These are phyloP conservation scores for Aureobasidium sp. DNA, from an alignment of 2,329 filamentous ascomycete species.

Conservation along the genomic window DNA sequence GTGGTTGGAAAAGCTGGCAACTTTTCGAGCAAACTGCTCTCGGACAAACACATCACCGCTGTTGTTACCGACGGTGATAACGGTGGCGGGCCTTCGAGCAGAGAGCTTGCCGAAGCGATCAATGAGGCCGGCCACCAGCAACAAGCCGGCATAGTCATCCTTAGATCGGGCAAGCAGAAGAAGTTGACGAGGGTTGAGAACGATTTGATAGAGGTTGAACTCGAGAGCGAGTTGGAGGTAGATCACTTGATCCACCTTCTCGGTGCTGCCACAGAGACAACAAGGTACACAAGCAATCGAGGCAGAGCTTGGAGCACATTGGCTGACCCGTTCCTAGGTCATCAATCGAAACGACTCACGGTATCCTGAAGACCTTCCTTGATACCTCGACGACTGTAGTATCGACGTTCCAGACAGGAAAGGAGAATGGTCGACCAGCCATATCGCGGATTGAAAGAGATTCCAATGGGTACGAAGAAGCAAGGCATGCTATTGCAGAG, in stretches of 20 bases:
- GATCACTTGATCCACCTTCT: constrained; percentile 27
- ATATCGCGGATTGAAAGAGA: constrained; percentile 20
- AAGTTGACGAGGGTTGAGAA: constrained; percentile 18
- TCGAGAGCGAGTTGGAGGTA: constrained; percentile 22
- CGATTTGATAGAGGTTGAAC: constrained; percentile 22
- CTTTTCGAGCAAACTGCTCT: constrained; percentile 28
- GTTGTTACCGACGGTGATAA: constrained; percentile 24
- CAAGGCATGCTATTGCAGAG: constrained; percentile 25
- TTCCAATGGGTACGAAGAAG: constrained; percentile 21
- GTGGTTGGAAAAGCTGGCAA: constrained; percentile 24
- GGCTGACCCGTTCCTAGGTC: constrained; percentile 14
- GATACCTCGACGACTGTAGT: constrained; percentile 22
- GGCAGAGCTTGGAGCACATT: neutral
- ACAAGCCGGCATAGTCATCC: constrained; percentile 23
- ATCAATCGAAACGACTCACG: constrained; percentile 21
- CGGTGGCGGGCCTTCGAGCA: constrained; percentile 16
- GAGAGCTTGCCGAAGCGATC: constrained; percentile 22
- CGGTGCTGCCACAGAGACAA: constrained; percentile 21
- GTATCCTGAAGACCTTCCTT: constrained; percentile 23
- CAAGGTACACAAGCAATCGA: constrained; percentile 10
- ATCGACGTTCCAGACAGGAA: constrained; percentile 25
- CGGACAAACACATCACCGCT: constrained; percentile 25
- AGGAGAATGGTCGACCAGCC: constrained; percentile 23
- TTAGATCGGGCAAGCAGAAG: constrained; percentile 22
- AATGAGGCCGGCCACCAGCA: constrained; percentile 18